Conservation (phyloP, 331 rosid species). For the Malus hybrid region DNA sequence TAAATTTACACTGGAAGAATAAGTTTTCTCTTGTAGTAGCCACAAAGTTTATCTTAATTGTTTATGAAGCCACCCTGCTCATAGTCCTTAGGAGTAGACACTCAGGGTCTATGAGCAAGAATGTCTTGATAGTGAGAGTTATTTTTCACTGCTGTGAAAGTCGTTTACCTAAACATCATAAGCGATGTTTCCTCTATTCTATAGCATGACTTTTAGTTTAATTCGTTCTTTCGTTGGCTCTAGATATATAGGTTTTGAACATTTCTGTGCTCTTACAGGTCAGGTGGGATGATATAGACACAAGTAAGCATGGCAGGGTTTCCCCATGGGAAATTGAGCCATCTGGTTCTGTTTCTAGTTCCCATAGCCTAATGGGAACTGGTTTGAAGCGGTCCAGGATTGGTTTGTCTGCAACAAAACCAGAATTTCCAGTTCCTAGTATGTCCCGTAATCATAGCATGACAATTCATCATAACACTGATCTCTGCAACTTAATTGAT, state of each 20-base stretch:
- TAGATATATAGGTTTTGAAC: background rate
- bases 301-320: slow-evolving; percentile 73
- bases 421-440: slow-evolving; percentile 75
- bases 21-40: background rate
- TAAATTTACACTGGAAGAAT: background rate
- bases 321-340: slow-evolving; percentile 99
- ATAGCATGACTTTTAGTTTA: background rate
- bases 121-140: background rate
- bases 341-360: slow-evolving; percentile 56
- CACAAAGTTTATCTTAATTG: background rate
- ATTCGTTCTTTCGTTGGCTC: background rate
- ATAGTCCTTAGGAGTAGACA: background rate
- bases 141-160: background rate
- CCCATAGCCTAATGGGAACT: slow-evolving; percentile 51
- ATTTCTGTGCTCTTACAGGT: slow-evolving; percentile 37
- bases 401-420: slow-evolving; percentile 43
- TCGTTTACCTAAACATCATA: background rate
- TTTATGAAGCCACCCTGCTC: background rate
- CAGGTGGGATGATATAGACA: slow-evolving; percentile 87
- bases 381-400: slow-evolving; percentile 82
- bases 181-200: background rate
- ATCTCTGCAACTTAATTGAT: slow-evolving; percentile 9
- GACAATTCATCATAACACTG: background rate
- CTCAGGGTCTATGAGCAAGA: background rate
- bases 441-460: slow-evolving; percentile 10